Evolutionary conservation across 129 eudicot genomes (phyloP).

Genomic region (Flaveria trinervia): DNA sequence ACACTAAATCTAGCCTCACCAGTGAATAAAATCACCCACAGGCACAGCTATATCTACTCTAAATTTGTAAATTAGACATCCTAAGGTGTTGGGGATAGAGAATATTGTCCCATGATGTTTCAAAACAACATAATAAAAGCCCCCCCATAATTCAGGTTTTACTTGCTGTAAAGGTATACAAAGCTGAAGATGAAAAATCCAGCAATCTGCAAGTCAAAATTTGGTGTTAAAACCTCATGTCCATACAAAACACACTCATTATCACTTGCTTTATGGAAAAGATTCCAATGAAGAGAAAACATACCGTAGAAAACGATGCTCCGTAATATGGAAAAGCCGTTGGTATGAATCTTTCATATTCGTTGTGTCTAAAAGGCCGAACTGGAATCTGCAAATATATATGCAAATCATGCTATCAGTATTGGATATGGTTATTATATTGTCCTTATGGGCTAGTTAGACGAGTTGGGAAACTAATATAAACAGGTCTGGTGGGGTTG

Average conservation of each 20-base stretch:
- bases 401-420: conserved; percentile 17
- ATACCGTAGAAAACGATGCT: conserved; percentile 9
- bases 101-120: conserved; percentile 9
- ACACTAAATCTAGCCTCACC: neutral
- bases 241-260: neutral
- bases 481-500: neutral
- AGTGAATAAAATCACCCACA: conserved; percentile 12
- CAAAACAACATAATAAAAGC: conserved; percentile 5
- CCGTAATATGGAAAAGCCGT: conserved; percentile 75
- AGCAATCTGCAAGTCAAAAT: conserved; percentile 58
- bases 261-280: neutral
- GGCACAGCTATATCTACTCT: conserved; percentile 8
- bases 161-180: conserved; percentile 71
- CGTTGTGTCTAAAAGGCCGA: conserved; percentile 85
- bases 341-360: conserved; percentile 79
- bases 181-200: conserved; percentile 72
- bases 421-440: neutral
- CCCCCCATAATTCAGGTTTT: conserved; percentile 4
- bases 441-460: conserved; percentile 16
- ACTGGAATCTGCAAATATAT: conserved; percentile 40
- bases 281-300: neutral
- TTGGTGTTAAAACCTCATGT: conserved; percentile 12
- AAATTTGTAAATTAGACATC: conserved; percentile 29
- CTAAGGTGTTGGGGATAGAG: conserved; percentile 6
- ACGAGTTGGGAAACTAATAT: neutral